phyloP scores from a whole-genome alignment of 1,139 yeast genomes.

The Zygoascus meyerae region DNA sequence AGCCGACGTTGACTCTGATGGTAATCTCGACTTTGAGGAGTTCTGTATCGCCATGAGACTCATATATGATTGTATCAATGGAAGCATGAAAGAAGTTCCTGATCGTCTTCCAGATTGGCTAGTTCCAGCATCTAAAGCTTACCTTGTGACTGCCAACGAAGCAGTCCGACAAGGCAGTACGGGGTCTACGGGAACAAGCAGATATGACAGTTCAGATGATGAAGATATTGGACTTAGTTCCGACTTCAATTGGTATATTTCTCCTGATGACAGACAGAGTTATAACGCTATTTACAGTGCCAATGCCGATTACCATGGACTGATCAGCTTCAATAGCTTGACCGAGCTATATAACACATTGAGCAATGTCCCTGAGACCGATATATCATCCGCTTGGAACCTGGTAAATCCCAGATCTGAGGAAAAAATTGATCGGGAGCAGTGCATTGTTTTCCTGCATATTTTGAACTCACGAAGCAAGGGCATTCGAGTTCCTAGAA shows the following conservation, averaged over 20 bases:
- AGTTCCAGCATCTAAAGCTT: constrained; percentile 82
- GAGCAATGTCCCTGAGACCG: constrained; percentile 70
- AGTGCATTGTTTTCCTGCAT: constrained; percentile 81
- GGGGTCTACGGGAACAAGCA: constrained; percentile 14
- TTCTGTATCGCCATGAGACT: constrained; percentile 96
- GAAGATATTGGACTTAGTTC: constrained; percentile 52
- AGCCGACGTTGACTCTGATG: constrained; percentile 90
- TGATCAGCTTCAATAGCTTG: constrained; percentile 69
- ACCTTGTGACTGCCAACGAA: constrained; percentile 71
- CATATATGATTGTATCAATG: constrained; percentile 84
- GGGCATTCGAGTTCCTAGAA: constrained; percentile 82
- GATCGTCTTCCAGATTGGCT: constrained; percentile 79
- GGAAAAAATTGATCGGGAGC: constrained; percentile 90
- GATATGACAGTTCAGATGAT: constrained; percentile 36
- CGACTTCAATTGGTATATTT: constrained; percentile 93
- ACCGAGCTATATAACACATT: constrained; percentile 64
- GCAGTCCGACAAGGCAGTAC: constrained; percentile 40
- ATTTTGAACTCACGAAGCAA: constrained; percentile 84
- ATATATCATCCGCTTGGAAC: constrained; percentile 92
- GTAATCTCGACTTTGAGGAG: constrained; percentile 89
- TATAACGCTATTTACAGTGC: constrained; percentile 76
- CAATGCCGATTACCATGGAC: constrained; percentile 75
- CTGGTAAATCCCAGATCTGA: constrained; percentile 84
- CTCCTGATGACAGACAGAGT: constrained; percentile 73
- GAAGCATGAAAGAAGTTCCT: constrained; percentile 61